These are phyloP conservation scores for Alternaria longipes DNA, from an alignment of 2,329 filamentous ascomycete genomes.

Conservation along the genomic window DNA sequence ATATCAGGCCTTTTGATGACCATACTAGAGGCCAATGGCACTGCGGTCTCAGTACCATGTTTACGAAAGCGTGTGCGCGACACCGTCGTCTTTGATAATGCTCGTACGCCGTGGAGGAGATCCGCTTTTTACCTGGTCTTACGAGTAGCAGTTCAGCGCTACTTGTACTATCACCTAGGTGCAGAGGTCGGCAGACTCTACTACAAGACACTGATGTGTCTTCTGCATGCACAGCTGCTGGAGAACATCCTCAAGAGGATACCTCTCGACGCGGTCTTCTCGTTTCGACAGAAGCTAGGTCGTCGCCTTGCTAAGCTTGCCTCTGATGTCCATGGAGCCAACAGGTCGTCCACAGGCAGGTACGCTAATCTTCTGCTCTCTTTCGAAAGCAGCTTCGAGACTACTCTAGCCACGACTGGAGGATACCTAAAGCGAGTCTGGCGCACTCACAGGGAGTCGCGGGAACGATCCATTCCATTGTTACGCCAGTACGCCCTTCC, in stretches of 20 bases:
- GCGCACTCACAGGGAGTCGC: slow-evolving; percentile 29
- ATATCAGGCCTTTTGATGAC: slow-evolving; percentile 69
- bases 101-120: slow-evolving; percentile 68
- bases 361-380: slow-evolving; percentile 5
- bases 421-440: slow-evolving; percentile 33
- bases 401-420: slow-evolving; percentile 20
- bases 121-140: slow-evolving; percentile 70
- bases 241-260: slow-evolving; percentile 46
- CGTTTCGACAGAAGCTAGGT: slow-evolving; percentile 63
- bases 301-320: slow-evolving; percentile 68
- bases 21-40: slow-evolving; percentile 65
- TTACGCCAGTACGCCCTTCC: slow-evolving; percentile 53
- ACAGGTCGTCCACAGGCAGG: background rate
- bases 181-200: slow-evolving; percentile 55
- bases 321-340: slow-evolving; percentile 38
- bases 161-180: slow-evolving; percentile 57
- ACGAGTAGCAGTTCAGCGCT: slow-evolving; percentile 65
- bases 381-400: slow-evolving; percentile 24
- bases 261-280: slow-evolving; percentile 49
- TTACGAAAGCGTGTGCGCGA: slow-evolving; percentile 70
- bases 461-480: slow-evolving; percentile 52
- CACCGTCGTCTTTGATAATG: slow-evolving; percentile 63
- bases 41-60: slow-evolving; percentile 41
- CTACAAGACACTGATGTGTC: slow-evolving; percentile 68
- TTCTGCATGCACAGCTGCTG: slow-evolving; percentile 60